Evolutionary conservation across 768 basidiomycete species (phyloP), one percentile per base, ranked within the genome.

Genomic region (Phanerochaete sordida): DNA sequence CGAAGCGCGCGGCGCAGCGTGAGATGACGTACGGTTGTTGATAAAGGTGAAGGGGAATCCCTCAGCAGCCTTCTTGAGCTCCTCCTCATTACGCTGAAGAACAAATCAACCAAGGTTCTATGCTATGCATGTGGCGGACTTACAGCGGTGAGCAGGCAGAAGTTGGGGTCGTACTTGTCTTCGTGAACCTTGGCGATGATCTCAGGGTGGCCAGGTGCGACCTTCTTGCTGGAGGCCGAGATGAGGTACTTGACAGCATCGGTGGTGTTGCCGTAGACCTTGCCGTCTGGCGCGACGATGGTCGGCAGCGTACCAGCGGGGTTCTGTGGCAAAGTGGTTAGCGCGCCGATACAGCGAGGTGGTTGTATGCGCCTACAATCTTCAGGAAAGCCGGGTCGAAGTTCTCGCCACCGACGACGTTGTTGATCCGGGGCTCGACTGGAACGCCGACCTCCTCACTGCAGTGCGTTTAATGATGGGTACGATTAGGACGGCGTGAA

Each of bases 111-210:
- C 16, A 33, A 16, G 26, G 28, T n/a, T 50, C 39, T 0, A 16
- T 31, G 23, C 15, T 26, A 45, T 26, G 44, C 11, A 31, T 16
- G 31, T 21, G 27, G 23, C 1, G 62, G 75, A 63, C 61, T 48
- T 65, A 80, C 79, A 33, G 73, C 68, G 2, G 76, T 72, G 23
- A 79, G 59, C 27, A 78, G 49, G n/a, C 77, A 73, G 62, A 83
- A 79, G 75, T 85, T 85, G 55, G 82, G 82, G 65, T 84, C 81
- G 53, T 76, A 68, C 37, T 68, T 72, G 35, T 79, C 76, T 31
- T 76, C 74, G 64, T 84, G 81, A 26, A 84, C 66, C 56, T 65
- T 74, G 37, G 68, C 68, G 62, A 78, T 73, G 55, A 77, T 65
- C 19, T 70, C 66, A 16, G 77, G 74, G 5, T 70, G 67, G 8